Evolutionary conservation across 495 filamentous ascomycete species (phyloP).

Genomic region (Penicillium roqueforti): DNA sequence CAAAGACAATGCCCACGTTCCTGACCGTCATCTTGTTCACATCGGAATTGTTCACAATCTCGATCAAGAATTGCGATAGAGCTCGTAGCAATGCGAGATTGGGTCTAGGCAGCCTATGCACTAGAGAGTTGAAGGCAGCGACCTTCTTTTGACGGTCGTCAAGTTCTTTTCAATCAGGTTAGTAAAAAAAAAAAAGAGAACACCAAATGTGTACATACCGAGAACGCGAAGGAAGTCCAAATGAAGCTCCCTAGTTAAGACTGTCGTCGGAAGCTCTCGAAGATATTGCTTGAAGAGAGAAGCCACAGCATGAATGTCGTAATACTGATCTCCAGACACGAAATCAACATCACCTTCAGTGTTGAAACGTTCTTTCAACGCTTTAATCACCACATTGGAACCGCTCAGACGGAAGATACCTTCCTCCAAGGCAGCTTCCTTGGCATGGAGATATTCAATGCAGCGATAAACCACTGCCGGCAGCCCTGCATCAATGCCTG

Average conservation of each 20-base stretch:
- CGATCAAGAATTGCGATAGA: slow-evolving; percentile 79
- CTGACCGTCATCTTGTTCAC: slow-evolving; percentile 97
- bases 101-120: slow-evolving; percentile 72
- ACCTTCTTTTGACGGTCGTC: slow-evolving; percentile 73
- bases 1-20: slow-evolving; percentile 97
- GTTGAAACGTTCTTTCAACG: slow-evolving; percentile 86
- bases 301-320: slow-evolving; percentile 95
- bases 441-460: slow-evolving; percentile 84
- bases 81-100: slow-evolving; percentile 79
- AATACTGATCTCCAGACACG: slow-evolving; percentile 74
- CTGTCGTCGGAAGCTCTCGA: slow-evolving; percentile 83
- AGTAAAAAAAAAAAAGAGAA: slow-evolving; percentile 11
- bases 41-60: slow-evolving; percentile 82
- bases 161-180: slow-evolving; percentile 43
- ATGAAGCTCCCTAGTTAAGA: slow-evolving; percentile 86
- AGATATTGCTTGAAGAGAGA: slow-evolving; percentile 93
- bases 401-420: slow-evolving; percentile 96
- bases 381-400: slow-evolving; percentile 90
- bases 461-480: slow-evolving; percentile 97
- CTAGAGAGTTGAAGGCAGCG: slow-evolving; percentile 75
- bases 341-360: slow-evolving; percentile 91
- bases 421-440: slow-evolving; percentile 80
- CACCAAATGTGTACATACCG: slow-evolving; percentile 50
- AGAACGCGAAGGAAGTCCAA: slow-evolving; percentile 82
- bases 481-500: slow-evolving; percentile 64